Evolutionary conservation across 441 rosid genomes (phyloP).

Genomic region (Adansonia gregorii): DNA sequence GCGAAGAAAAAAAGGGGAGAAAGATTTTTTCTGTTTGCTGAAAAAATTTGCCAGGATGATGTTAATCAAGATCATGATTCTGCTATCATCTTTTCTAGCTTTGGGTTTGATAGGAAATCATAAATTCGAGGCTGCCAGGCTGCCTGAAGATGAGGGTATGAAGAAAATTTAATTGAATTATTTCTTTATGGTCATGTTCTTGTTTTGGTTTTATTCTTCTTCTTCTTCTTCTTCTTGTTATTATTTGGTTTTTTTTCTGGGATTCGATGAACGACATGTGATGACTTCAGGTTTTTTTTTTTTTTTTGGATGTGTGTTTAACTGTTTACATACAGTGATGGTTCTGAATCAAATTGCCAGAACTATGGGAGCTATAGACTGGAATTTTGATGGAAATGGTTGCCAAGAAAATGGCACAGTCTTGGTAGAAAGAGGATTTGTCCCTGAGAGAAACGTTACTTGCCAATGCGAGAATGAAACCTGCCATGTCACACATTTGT

Average conservation of each 20-base stretch:
- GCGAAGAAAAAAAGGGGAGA: background rate
- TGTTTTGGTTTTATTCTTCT: background rate
- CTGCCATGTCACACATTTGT: conserved; percentile 49
- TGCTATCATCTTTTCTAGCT: conserved; percentile 12
- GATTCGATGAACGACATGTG: background rate
- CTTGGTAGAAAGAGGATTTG: conserved; percentile 11
- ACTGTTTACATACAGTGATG: conserved; percentile 26
- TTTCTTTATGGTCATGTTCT: background rate
- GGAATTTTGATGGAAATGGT: conserved; percentile 35
- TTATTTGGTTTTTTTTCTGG: background rate
- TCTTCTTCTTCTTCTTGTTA: background rate
- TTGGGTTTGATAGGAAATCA: conserved; percentile 23
- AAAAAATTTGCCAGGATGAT: conserved; percentile 10
- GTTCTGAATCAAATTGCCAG: conserved; percentile 38
- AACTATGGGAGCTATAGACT: conserved; percentile 40
- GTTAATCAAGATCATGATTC: background rate
- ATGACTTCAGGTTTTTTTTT: background rate
- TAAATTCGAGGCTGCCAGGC: conserved; percentile 23
- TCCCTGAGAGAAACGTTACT: conserved; percentile 32
- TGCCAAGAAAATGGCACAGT: conserved; percentile 27
- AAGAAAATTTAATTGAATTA: background rate
- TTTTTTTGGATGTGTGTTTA: background rate
- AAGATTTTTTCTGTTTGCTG: background rate
- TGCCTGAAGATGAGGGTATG: conserved; percentile 36
- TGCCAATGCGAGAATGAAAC: conserved; percentile 42